Base-by-base conservation (phyloP, 768 basidiomycete species). In the Mycena crocata region DNA sequence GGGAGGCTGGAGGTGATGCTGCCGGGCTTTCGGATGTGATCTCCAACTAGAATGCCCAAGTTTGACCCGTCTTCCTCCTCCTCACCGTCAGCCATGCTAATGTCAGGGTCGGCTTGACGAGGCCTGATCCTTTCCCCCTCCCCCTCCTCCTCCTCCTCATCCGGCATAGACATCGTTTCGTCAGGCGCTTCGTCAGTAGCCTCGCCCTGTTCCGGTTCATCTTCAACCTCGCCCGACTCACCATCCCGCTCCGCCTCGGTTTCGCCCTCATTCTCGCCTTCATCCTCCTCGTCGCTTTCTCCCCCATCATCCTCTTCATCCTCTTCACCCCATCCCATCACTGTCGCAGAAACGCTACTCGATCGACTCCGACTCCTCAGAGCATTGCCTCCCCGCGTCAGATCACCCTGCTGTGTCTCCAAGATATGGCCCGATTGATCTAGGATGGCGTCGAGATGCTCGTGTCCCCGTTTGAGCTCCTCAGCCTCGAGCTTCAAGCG, bases 391-490 rank as follows among this genome's bases (percentile, higher is more conserved):
- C 83, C 84, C 54, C 85, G 83, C 1, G 81, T 80, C 48, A 95
- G 78, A 71, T 93, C 92, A 1, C 86, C 83, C 49, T 92, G 90
- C 73, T 97, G 96, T 2, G 93, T 92, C 72, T 93, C 91, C 65
- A 98, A 80, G 62, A 97, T 89, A 51, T 92, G 90, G 0, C 93
- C 93, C 37, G 94, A 96, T 72, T 96, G 92, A 77, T 95, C 89
- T 49, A 98, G 82, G 68, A 98, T 94, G 5, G 92, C 93, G 76
- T 96, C 93, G 24, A 98, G 84, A 78, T 98, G 96, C 68, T 91
- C 89, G 66, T 91, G 91, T 0, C 96, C 94, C 7, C 90, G 84
- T 34, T 88, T 85, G 68, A 89, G 84, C 76, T 96, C 93, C 77
- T 98, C 95, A 21, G 84, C 90, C 73, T 93, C 92, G 15, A 83